A percentile compares a stretch with the other conserved stretches of the same genome.
Evolutionary conservation across 2,329 filamentous ascomycete species (phyloP).

Genomic region (Apiospora marii): DNA sequence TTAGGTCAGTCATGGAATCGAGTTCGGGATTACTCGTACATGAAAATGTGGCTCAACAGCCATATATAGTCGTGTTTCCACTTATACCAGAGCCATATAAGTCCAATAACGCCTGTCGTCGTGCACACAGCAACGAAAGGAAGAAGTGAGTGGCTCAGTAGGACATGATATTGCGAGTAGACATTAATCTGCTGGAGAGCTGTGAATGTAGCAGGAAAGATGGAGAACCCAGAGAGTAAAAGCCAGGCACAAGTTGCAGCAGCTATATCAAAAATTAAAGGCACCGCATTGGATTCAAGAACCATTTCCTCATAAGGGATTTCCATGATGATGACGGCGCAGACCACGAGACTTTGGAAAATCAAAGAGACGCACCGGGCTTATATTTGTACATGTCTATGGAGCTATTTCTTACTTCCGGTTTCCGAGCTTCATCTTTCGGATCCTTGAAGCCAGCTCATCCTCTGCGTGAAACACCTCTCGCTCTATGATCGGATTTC

Average conservation of each 20-base stretch:
- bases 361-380: neutral
- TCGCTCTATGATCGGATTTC: neutral
- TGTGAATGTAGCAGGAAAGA: neutral
- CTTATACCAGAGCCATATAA: slow-evolving; percentile 7
- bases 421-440: too few relatives aligned
- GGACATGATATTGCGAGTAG: neutral
- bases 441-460: too few relatives aligned
- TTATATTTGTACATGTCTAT: slow-evolving; percentile 12
- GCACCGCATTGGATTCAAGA: slow-evolving; percentile 1
- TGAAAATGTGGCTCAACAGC: neutral
- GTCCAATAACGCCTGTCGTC: neutral
- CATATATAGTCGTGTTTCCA: neutral
- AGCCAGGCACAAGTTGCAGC: neutral
- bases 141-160: neutral
- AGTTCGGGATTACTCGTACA: neutral
- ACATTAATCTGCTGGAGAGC: neutral
- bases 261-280: slow-evolving; percentile 2
- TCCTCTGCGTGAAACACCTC: too few relatives aligned
- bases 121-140: neutral
- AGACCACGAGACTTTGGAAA: neutral
- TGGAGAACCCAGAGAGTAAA: slow-evolving; percentile 1
- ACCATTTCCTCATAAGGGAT: slow-evolving; percentile 7
- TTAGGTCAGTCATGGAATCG: neutral
- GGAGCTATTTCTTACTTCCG: too few relatives aligned
- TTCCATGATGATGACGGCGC: neutral